These are phyloP conservation scores for Rubia yunnanensis DNA, from an alignment of 257 asterid genomes.

Conservation along the genomic window DNA sequence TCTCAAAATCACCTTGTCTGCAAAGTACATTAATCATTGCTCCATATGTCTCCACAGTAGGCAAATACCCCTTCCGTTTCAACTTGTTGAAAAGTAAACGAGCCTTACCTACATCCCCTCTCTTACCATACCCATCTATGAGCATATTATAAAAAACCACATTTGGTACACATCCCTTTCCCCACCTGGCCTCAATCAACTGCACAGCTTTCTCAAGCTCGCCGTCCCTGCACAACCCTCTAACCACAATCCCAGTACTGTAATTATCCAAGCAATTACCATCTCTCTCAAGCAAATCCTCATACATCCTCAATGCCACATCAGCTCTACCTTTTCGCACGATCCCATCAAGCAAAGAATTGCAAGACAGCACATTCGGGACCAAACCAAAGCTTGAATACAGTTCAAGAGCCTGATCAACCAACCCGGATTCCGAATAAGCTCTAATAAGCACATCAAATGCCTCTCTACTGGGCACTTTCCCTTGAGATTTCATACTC, in stretches of 20 bases:
- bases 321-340: conserved; percentile 41
- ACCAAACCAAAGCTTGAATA: conserved; percentile 28
- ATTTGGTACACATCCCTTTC: conserved; percentile 69
- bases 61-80: conserved; percentile 69
- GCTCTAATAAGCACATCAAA: conserved; percentile 46
- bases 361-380: conserved; percentile 57
- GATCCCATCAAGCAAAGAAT: conserved; percentile 74
- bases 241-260: conserved; percentile 71
- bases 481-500: conserved; percentile 49
- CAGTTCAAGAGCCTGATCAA: conserved; percentile 55
- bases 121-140: conserved; percentile 77
- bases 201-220: conserved; percentile 59
- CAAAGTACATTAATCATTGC: conserved; percentile 69
- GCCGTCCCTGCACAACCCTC: conserved; percentile 68
- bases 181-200: conserved; percentile 80
- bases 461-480: conserved; percentile 63
- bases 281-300: conserved; percentile 50
- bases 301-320: conserved; percentile 45
- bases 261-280: conserved; percentile 45
- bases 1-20: conserved; percentile 49
- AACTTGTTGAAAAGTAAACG: conserved; percentile 43
- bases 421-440: conserved; percentile 41
- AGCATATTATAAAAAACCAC: conserved; percentile 67
- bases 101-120: conserved; percentile 53
- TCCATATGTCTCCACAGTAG: conserved; percentile 72